Base-by-base conservation (phyloP, 176 grass and related monocot genomes). In the Tillandsia fasciculata region DNA sequence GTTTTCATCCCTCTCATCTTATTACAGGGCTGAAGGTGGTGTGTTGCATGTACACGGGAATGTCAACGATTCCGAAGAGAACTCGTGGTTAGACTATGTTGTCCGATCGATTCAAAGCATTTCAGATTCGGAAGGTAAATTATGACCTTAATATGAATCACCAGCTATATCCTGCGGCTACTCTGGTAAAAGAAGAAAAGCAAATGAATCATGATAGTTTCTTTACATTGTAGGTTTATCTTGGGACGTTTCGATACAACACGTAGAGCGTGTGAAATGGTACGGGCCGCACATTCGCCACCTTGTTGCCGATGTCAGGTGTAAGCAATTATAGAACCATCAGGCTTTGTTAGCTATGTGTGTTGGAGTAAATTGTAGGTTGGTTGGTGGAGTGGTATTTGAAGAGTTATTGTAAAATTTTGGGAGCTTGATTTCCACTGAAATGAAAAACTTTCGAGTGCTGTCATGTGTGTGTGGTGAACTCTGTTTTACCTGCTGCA, bases 251-350 rank as follows among this genome's bases (percentile, higher is more conserved):
- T 72, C 61, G 11, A 9, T 92, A 59, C 66, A 87, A 24, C 86
- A 92, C 58, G 70, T 90, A 0, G 89, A 92, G 74, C 88, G 82
- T 11, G 86, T 92, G 20, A 97, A 97, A 79, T 97, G 94, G 94
- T 92, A 92, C 23, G 89, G 86, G 14, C 89, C 89, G 1, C 86
- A 86, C 64, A 90, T 97, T 72, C 89, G 88, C 17, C 94, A 92
- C 70, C 68, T 97, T 26, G 94, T 97, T 63, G 86, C 71, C 18
- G 94, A 97, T 78, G 69, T 97, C 52, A 87, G 74, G 65, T 92
- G 94, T 77, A 49, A 50, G 52, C 61, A 57, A 72, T 63, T 70
- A 50, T 77, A 66, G 33, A 29, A 42, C 22, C 27, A 9, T 12
- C 24, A 66, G 27, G 8, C 66, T 26, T 66, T 15, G 12, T 50